Evolutionary conservation across 345 rosid species (phyloP), one percentile per base, ranked within the genome.

Genomic region (Mercurialis annua): DNA sequence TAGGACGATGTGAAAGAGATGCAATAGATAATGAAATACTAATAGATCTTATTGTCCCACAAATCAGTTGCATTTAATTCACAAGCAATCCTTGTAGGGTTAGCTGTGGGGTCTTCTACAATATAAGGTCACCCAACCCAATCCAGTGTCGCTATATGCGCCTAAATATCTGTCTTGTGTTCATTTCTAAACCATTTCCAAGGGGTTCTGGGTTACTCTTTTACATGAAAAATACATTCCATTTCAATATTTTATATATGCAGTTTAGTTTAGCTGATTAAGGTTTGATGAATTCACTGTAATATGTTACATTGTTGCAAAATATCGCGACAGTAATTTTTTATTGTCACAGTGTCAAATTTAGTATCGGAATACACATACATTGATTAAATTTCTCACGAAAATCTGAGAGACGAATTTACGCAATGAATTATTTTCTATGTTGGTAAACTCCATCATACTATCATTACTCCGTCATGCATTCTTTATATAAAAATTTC

Each of bases 61-160:
- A 80, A 70, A 66, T 59, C 52, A 66, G 73, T 62, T 30, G 33
- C 65, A 66, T 67, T 40, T 58, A 66, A 59, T 53, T 53, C 42
- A 63, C 56, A 66, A 73, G 69, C 65, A 73, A 73, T 48, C 71
- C 40, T 47, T 30, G 10, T 40, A 53, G 56, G 55, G 64, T 66
- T 33, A 49, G 18, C 60, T 55, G 72, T 56, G 76, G 72, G 77
- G 65, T n/a, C 60, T 60, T 44, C 38, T 30, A 14, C 64, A 29
- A 67, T 42, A 57, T 60, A 64, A 42, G 74, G 74, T 64, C 72
- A 71, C 55, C 66, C n/a, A 70, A 51, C 16, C 12, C 30, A 17
- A 29, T 58, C 1, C 30, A 43, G 20, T 38, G 50, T 64, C 59
- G 67, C 52, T 47, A 44, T 63, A 2, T 64, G 29, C 59, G 14